These are phyloP conservation scores for Aspergillus bertholletiae DNA, from an alignment of 495 filamentous ascomycete species.

Conservation along the genomic window DNA sequence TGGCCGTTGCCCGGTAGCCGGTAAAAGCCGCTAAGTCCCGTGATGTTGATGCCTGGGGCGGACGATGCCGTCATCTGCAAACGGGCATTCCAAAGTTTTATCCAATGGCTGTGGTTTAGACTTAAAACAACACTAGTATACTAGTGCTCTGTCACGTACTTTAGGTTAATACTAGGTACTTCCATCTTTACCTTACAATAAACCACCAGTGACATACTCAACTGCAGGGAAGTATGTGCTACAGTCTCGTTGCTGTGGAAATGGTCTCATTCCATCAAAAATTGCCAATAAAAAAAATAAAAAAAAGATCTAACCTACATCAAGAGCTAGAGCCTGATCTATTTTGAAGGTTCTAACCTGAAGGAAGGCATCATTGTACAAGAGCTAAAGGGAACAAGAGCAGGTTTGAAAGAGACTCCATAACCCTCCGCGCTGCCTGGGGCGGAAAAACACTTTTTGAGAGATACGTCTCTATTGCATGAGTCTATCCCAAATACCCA, in stretches of 20 bases:
- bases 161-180: not conserved
- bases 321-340: too few species aligned
- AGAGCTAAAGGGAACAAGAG: not conserved
- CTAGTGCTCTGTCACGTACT: too few species aligned
- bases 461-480: constrained; percentile 19
- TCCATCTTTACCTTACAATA: too few species aligned
- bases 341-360: not conserved
- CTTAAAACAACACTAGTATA: too few species aligned
- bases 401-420: not conserved
- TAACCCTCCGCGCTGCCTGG: not conserved
- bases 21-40: constrained; percentile 40
- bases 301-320: too few species aligned
- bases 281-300: too few species aligned
- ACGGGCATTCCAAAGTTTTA: not conserved
- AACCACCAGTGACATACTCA: too few species aligned
- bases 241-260: too few species aligned
- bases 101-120: too few species aligned
- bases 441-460: constrained; percentile 15
- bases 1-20: constrained; percentile 36
- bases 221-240: too few species aligned
- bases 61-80: constrained; percentile 1
- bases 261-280: too few species aligned
- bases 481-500: constrained; percentile 21
- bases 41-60: constrained; percentile 18
- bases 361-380: not conserved